Conservation (phyloP, 2,329 filamentous ascomycete genomes). For the Pyrenophora teres region DNA sequence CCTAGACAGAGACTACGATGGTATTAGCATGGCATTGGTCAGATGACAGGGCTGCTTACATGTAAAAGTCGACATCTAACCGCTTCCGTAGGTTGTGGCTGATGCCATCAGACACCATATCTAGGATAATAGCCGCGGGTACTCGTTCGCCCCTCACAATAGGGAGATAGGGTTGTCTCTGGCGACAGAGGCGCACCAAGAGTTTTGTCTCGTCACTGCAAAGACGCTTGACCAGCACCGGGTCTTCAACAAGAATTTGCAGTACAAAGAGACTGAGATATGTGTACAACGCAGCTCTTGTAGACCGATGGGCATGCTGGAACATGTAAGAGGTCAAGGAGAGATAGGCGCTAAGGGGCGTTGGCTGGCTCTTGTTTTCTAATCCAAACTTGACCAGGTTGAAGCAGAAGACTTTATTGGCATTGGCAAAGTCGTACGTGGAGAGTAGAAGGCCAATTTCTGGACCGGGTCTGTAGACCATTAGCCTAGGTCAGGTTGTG, state of each 20-base stretch:
- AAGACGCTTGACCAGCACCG: slow-evolving; percentile 77
- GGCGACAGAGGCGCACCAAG: slow-evolving; percentile 81
- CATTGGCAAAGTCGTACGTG: slow-evolving; percentile 89
- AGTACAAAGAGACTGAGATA: slow-evolving; percentile 84
- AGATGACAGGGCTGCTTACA: slow-evolving; percentile 44
- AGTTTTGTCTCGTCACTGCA: slow-evolving; percentile 78
- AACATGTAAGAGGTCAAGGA: slow-evolving; percentile 91
- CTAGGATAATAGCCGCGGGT: slow-evolving; percentile 76
- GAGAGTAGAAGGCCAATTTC: slow-evolving; percentile 81
- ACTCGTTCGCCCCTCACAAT: slow-evolving; percentile 72
- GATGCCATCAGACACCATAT: slow-evolving; percentile 86
- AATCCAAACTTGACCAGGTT: slow-evolving; percentile 71
- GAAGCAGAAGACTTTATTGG: slow-evolving; percentile 93
- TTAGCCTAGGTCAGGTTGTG: background rate
- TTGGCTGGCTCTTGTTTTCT: slow-evolving; percentile 67
- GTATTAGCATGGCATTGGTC: background rate
- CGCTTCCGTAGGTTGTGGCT: slow-evolving; percentile 90
- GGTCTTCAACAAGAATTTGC: slow-evolving; percentile 85
- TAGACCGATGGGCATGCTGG: slow-evolving; percentile 87
- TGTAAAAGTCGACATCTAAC: slow-evolving; percentile 84
- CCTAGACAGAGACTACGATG: slow-evolving; percentile 69
- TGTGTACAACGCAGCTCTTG: slow-evolving; percentile 78
- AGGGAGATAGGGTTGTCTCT: slow-evolving; percentile 84
- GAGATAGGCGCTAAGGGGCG: slow-evolving; percentile 79
- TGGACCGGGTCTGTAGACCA: slow-evolving; percentile 68